phyloP scores from a whole-genome alignment of 2,329 filamentous ascomycete species.

The Penicillium thymicola region DNA sequence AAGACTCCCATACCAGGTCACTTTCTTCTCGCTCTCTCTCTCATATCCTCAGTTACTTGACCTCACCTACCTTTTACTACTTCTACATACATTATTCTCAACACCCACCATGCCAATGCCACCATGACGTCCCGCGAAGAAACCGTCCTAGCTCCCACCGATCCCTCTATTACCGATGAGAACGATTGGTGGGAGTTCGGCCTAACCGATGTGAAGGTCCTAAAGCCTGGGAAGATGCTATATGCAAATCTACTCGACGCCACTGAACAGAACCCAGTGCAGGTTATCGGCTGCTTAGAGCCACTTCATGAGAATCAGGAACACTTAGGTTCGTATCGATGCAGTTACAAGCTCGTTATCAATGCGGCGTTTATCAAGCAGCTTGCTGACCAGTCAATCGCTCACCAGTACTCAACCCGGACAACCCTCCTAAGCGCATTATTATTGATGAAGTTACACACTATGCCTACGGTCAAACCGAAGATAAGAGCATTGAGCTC shows the following conservation, averaged over 20 bases:
- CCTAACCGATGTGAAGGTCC: constrained; percentile 54
- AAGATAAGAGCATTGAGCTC: constrained; percentile 55
- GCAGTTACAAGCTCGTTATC: constrained; percentile 9
- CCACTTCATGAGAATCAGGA: constrained; percentile 45
- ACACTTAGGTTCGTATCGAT: constrained; percentile 37
- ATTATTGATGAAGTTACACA: constrained; percentile 49
- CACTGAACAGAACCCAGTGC: constrained; percentile 53
- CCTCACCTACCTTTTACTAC: background rate
- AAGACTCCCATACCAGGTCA: constrained; percentile 10
- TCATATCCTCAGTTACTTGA: background rate
- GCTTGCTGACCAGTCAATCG: constrained; percentile 5
- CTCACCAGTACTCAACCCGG: constrained; percentile 36
- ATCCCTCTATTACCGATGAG: constrained; percentile 46
- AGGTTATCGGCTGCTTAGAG: constrained; percentile 52
- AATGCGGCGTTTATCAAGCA: constrained; percentile 9
- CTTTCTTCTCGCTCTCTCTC: background rate
- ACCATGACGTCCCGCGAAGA: constrained; percentile 47
- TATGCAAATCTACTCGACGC: constrained; percentile 56
- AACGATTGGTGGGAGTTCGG: constrained; percentile 61
- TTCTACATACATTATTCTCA: background rate
- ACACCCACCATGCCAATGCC: constrained; percentile 34
- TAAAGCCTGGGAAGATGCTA: constrained; percentile 47
- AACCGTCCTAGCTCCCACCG: constrained; percentile 44
- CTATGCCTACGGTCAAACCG: constrained; percentile 51
- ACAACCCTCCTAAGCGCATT: constrained; percentile 43